Conservation (phyloP, 2,329 filamentous ascomycete genomes). For the Sporothrix dimorphospora region DNA sequence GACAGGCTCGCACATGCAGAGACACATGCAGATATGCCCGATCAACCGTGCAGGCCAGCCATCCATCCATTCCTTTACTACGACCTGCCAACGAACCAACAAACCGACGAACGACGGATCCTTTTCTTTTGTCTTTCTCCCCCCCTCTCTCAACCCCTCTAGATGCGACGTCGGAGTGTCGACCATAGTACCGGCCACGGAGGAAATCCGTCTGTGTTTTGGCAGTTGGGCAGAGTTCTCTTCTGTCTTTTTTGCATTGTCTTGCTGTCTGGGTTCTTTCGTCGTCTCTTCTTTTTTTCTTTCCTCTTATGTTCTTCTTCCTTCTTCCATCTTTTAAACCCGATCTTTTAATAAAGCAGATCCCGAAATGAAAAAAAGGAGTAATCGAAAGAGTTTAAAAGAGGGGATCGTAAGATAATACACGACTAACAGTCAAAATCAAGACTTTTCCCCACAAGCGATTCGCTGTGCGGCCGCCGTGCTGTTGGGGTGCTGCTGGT, state of each 20-base stretch:
- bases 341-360: neutral
- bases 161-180: constrained; percentile 4
- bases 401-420: neutral
- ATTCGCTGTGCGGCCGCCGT: neutral
- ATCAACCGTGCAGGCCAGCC: constrained; percentile 16
- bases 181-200: neutral
- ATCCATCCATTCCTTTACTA: neutral
- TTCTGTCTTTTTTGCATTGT: neutral
- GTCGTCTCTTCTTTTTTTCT: neutral
- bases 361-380: neutral
- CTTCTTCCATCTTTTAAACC: neutral
- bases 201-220: neutral
- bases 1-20: neutral
- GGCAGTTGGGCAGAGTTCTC: too few species aligned
- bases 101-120: neutral
- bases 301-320: neutral
- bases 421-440: neutral
- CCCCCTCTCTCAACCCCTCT: neutral
- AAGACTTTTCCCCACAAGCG: neutral
- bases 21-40: constrained; percentile 31
- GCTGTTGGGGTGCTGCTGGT: neutral
- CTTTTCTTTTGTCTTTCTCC: neutral
- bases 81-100: neutral
- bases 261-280: neutral
- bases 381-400: neutral